phyloP scores from a whole-genome alignment of 2,329 filamentous ascomycete species.

The Fonsecaea nubica region DNA sequence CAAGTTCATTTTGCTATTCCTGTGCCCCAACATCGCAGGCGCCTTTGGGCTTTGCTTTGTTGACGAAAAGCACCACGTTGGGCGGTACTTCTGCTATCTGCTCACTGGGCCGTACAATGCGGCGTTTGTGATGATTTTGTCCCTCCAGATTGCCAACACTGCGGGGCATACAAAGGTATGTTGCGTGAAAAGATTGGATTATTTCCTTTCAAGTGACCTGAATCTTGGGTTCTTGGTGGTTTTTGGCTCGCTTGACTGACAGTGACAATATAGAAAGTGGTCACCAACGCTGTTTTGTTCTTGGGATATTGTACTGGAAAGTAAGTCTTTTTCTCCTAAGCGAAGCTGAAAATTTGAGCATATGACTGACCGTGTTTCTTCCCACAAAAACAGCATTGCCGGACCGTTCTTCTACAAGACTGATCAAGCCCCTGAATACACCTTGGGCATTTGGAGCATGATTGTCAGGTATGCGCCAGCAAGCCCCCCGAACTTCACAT shows the following conservation, averaged over 20 bases:
- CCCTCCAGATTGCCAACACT: constrained; percentile 55
- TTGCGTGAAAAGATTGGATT: not conserved
- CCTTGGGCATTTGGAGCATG: constrained; percentile 63
- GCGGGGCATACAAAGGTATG: constrained; percentile 62
- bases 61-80: constrained; percentile 57
- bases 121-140: constrained; percentile 58
- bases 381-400: constrained; percentile 50
- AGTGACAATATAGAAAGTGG: constrained; percentile 52
- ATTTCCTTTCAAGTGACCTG: not conserved
- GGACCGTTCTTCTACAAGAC: constrained; percentile 69
- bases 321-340: not conserved
- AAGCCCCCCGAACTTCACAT: not conserved
- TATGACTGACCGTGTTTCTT: not conserved
- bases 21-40: constrained; percentile 66
- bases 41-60: constrained; percentile 65
- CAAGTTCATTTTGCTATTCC: constrained; percentile 62
- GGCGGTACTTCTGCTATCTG: constrained; percentile 65
- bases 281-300: constrained; percentile 67
- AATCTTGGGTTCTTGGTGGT: not conserved
- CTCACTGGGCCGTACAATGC: constrained; percentile 63
- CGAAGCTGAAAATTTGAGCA: not conserved
- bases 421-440: constrained; percentile 59
- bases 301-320: constrained; percentile 67
- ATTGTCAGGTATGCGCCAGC: constrained; percentile 51
- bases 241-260: not conserved